Percentiles rank a stretch among this genome's conserved stretches.
These are phyloP conservation scores for Teratosphaeria gauchensis DNA, from an alignment of 2,329 filamentous ascomycete genomes.

Conservation along the genomic window DNA sequence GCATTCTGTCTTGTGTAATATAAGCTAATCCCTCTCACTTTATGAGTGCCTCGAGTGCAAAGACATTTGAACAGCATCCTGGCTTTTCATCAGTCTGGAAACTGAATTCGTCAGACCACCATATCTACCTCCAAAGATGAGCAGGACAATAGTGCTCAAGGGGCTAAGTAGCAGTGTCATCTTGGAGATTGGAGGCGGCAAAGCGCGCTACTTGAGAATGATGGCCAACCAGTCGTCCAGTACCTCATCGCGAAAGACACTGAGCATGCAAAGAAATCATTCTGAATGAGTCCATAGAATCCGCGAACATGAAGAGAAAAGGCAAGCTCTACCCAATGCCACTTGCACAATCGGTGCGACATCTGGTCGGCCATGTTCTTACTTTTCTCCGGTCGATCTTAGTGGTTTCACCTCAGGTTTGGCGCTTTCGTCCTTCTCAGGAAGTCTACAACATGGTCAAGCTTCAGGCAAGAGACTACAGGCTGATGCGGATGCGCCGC, in stretches of 20 bases:
- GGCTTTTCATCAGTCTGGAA: background rate
- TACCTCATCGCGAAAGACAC: background rate
- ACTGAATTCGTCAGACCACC: background rate
- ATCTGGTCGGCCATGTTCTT: background rate
- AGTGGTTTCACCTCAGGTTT: background rate
- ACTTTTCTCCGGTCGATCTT: background rate
- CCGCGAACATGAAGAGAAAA: background rate
- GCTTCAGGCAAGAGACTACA: background rate
- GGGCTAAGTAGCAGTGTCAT: background rate
- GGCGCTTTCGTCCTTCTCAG: too few relatives aligned
- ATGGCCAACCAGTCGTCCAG: background rate
- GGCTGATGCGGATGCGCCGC: background rate
- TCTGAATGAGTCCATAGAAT: background rate
- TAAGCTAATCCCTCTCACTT: constrained; percentile 9
- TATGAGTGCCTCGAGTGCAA: constrained; percentile 91
- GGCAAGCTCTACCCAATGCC: background rate
- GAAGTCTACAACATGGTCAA: too few relatives aligned
- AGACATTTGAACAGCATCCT: constrained; percentile 94
- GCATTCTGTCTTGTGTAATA: background rate
- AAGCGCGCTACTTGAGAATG: background rate
- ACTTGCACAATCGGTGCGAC: background rate
- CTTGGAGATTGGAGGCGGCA: background rate
- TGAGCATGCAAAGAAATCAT: background rate
- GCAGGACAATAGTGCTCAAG: background rate
- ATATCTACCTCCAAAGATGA: background rate